A percentile compares a stretch with the other conserved stretches of the same genome.
Evolutionary conservation across 306 rosid species (phyloP).

Genomic region (Vachellia pachyceras): DNA sequence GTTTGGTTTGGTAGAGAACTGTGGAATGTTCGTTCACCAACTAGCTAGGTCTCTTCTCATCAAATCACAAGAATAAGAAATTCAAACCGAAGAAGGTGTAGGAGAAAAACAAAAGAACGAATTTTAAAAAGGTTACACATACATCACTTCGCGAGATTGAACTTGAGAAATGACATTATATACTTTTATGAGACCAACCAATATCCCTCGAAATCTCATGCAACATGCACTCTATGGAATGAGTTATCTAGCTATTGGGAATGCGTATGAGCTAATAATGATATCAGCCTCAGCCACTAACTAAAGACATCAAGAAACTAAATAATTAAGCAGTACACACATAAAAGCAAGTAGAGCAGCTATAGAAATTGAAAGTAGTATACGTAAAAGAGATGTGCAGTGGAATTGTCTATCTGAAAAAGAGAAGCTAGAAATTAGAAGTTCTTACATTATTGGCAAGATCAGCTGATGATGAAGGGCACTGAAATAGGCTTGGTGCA

Average conservation of each 20-base stretch:
- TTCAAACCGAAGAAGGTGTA: neutral
- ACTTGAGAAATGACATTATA: conserved; percentile 1
- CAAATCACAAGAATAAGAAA: neutral
- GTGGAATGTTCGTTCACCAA: neutral
- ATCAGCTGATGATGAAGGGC: conserved; percentile 3
- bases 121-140: neutral
- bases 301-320: neutral
- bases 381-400: neutral
- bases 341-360: neutral
- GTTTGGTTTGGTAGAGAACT: neutral
- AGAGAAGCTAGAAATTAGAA: conserved; percentile 19
- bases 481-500: conserved; percentile 21
- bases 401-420: conserved; percentile 3
- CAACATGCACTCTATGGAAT: neutral
- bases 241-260: neutral
- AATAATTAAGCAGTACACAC: neutral
- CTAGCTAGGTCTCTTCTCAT: neutral
- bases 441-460: conserved; percentile 23
- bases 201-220: neutral
- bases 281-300: neutral
- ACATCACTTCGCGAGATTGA: neutral
- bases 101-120: neutral
- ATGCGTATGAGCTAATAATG: neutral
- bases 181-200: neutral
- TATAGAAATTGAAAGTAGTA: neutral